phyloP scores from a whole-genome alignment of 345 rosid genomes.

The Hypericum perforatum region DNA sequence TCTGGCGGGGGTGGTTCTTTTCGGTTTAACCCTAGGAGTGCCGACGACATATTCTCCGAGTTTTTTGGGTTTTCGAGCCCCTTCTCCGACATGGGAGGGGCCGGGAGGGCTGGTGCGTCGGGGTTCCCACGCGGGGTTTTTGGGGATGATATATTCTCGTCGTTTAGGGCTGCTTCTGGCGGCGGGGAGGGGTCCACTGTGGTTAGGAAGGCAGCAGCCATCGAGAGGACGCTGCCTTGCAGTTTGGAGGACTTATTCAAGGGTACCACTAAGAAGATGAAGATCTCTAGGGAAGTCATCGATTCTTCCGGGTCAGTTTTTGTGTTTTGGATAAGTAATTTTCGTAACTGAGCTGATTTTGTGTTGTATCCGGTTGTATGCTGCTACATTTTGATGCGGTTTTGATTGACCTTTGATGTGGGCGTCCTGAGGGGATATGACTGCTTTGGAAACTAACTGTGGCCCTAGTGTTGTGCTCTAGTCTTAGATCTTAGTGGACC shows the following conservation, averaged over 20 bases:
- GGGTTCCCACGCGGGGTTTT: conserved; percentile 45
- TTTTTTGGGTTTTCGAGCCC: conserved; percentile 69
- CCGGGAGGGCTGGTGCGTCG: conserved; percentile 39
- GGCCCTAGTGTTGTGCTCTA: too few species aligned
- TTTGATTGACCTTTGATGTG: too few species aligned
- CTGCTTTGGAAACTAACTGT: too few species aligned
- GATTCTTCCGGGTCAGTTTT: conserved; percentile 55
- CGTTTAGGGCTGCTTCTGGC: conserved; percentile 33
- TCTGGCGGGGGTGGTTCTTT: conserved; percentile 38
- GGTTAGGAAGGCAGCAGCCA: conserved; percentile 56
- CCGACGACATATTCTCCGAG: conserved; percentile 80
- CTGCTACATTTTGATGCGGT: not conserved
- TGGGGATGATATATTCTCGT: conserved; percentile 47
- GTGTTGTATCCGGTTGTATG: not conserved
- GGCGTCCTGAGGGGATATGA: too few species aligned
- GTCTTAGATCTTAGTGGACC: too few species aligned
- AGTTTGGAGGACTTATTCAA: conserved; percentile 85
- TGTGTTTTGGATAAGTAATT: not conserved
- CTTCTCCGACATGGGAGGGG: conserved; percentile 45
- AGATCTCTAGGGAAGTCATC: conserved; percentile 67
- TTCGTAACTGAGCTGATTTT: not conserved
- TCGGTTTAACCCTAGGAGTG: conserved; percentile 66
- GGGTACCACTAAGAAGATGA: conserved; percentile 85
- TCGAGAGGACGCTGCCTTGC: conserved; percentile 67
- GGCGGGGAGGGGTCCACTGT: conserved; percentile 27